Evolutionary conservation across 2,329 filamentous ascomycete genomes (phyloP).

Genomic region (Cladosporium phlei): DNA sequence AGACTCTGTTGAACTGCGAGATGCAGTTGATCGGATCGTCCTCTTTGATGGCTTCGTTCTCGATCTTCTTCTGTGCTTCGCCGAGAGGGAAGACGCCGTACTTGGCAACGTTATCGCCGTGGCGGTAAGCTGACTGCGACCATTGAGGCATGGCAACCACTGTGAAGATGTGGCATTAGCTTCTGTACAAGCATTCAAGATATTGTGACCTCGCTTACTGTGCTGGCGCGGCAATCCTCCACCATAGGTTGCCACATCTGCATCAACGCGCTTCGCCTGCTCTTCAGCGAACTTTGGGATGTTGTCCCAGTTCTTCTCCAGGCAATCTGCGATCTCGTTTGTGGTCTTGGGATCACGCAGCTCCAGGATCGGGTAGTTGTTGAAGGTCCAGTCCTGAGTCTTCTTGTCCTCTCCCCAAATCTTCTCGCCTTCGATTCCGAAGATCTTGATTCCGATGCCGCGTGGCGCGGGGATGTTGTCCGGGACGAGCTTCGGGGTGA

Average conservation of each 20-base stretch:
- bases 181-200: neutral
- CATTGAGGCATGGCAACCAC: conserved; percentile 34
- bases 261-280: conserved; percentile 25
- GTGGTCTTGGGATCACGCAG: conserved; percentile 29
- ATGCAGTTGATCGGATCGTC: conserved; percentile 30
- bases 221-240: conserved; percentile 28
- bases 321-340: conserved; percentile 31
- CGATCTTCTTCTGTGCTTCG: conserved; percentile 27
- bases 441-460: conserved; percentile 35
- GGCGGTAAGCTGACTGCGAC: conserved; percentile 33
- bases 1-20: conserved; percentile 29
- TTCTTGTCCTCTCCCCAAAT: conserved; percentile 33
- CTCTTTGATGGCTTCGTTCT: conserved; percentile 25
- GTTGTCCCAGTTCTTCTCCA: conserved; percentile 33
- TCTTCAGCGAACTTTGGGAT: conserved; percentile 30
- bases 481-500: conserved; percentile 34
- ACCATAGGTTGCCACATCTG: conserved; percentile 28
- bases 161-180: conserved; percentile 1
- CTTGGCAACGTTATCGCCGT: conserved; percentile 32
- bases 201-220: conserved; percentile 25
- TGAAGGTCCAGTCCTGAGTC: conserved; percentile 33
- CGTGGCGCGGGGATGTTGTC: conserved; percentile 34
- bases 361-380: conserved; percentile 32
- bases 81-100: conserved; percentile 30
- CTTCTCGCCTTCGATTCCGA: conserved; percentile 34